These are phyloP conservation scores for Nannochloris sp. DNA, from an alignment of 139 green algal species.

Conservation along the genomic window DNA sequence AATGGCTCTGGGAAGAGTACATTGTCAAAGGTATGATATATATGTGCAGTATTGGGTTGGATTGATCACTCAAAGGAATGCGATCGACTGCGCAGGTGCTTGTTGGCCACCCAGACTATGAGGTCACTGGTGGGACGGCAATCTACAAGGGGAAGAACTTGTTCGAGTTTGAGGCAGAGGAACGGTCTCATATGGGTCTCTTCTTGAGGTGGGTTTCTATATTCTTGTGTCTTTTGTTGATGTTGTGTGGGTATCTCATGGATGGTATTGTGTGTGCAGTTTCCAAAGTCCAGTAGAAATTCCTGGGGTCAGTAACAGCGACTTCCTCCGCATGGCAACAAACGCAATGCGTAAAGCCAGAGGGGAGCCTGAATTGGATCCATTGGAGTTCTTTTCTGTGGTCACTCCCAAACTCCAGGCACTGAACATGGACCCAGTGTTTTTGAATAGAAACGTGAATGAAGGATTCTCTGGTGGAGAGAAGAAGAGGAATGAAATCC, in stretches of 20 bases:
- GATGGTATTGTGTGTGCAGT: conserved; percentile 14
- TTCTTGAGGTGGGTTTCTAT: conserved; percentile 59
- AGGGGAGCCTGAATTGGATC: conserved; percentile 86
- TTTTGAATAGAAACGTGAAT: conserved; percentile 98
- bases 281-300: conserved; percentile 94
- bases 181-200: conserved; percentile 77
- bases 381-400: conserved; percentile 95
- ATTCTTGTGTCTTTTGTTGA: background rate
- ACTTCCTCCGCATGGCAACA: conserved; percentile 91
- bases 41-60: background rate
- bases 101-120: conserved; percentile 96
- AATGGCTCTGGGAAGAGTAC: conserved; percentile 96
- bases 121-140: conserved; percentile 75
- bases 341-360: conserved; percentile 76
- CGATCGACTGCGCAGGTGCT: conserved; percentile 45
- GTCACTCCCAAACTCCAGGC: conserved; percentile 91
- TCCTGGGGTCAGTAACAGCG: conserved; percentile 92
- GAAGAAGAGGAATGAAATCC: conserved; percentile 97
- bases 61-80: background rate
- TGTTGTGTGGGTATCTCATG: background rate
- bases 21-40: conserved; percentile 62
- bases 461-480: conserved; percentile 96
- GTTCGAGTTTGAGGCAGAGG: conserved; percentile 85
- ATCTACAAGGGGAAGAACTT: conserved; percentile 89
- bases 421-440: conserved; percentile 94